phyloP scores from a whole-genome alignment of 352 stramenopile genomes.

The Globisporangium acanthophoron region DNA sequence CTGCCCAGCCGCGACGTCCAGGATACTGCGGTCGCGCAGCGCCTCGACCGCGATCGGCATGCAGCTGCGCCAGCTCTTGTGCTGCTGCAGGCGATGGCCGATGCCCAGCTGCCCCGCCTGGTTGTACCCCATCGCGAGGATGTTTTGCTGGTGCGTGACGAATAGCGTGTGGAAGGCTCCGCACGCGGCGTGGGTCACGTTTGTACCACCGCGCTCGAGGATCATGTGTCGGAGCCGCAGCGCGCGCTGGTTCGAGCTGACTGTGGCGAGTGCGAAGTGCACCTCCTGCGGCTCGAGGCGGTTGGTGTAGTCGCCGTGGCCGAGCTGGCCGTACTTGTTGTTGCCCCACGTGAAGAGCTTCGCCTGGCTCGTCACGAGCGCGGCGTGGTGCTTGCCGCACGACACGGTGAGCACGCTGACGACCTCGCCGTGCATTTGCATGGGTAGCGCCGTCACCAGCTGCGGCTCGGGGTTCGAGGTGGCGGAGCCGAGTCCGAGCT shows the following conservation, averaged over 20 bases:
- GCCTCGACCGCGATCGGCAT: constrained; percentile 41
- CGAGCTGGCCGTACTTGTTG: constrained; percentile 73
- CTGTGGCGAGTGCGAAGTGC: constrained; percentile 33
- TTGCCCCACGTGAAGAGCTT: constrained; percentile 70
- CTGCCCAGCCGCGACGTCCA: constrained; percentile 63
- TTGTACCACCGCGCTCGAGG: constrained; percentile 33
- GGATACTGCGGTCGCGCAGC: constrained; percentile 49
- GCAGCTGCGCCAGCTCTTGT: constrained; percentile 65
- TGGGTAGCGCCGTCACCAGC: constrained; percentile 23
- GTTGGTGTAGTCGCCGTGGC: constrained; percentile 47
- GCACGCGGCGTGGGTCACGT: constrained; percentile 64
- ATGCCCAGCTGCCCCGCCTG: constrained; percentile 67
- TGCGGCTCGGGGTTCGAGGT: constrained; percentile 29
- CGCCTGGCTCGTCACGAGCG: constrained; percentile 50
- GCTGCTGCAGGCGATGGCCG: constrained; percentile 53
- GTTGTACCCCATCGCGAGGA: constrained; percentile 79
- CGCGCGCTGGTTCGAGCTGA: constrained; percentile 44
- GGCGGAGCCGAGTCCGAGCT: constrained; percentile 44
- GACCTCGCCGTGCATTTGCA: constrained; percentile 30
- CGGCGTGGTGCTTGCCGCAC: constrained; percentile 70
- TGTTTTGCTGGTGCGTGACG: constrained; percentile 68
- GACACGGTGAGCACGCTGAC: constrained; percentile 42
- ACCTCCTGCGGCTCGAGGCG: constrained; percentile 43
- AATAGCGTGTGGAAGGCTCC: constrained; percentile 68
- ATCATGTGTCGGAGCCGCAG: constrained; percentile 58